Percentiles rank a stretch among this genome's conserved stretches.
Evolutionary conservation across 1,139 yeast genomes (phyloP).

Genomic region (Blastobotrys capitulatus): DNA sequence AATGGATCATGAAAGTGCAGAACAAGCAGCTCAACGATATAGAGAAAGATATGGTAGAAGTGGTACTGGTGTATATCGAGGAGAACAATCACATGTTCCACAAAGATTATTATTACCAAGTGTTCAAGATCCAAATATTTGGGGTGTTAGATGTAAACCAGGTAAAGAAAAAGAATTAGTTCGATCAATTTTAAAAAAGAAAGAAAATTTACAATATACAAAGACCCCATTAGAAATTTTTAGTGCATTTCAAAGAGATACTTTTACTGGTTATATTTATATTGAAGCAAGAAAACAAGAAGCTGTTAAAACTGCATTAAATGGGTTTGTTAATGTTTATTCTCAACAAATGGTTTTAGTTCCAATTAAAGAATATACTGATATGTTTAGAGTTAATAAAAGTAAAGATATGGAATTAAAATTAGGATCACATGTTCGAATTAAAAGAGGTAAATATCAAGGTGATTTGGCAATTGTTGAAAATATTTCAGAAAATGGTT

Average conservation of each 20-base stretch:
- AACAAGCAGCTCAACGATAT: conserved; percentile 84
- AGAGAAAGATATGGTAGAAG: conserved; percentile 90
- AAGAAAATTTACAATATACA: conserved; percentile 58
- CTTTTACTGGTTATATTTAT: conserved; percentile 85
- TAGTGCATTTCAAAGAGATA: conserved; percentile 94
- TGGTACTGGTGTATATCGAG: conserved; percentile 75
- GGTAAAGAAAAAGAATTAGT: conserved; percentile 93
- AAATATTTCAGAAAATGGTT: conserved; percentile 87
- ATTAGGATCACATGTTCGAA: conserved; percentile 89
- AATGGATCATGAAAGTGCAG: conserved; percentile 93
- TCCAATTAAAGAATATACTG: conserved; percentile 94
- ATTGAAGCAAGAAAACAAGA: conserved; percentile 92
- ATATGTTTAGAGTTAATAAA: conserved; percentile 82
- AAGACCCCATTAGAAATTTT: conserved; percentile 62
- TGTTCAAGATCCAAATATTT: conserved; percentile 92
- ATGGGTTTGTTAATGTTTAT: conserved; percentile 84
- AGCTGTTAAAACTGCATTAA: conserved; percentile 82
- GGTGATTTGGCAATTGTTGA: conserved; percentile 93
- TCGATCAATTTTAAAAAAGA: conserved; percentile 74
- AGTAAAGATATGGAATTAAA: conserved; percentile 81
- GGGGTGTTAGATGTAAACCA: conserved; percentile 91
- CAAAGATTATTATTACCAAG: conserved; percentile 92
- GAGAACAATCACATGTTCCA: conserved; percentile 84
- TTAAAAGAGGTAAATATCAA: conserved; percentile 85
- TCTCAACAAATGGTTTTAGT: conserved; percentile 69